phyloP scores from a whole-genome alignment of 192 early-diverging fungal genomes.

The Backusella tuberculispora region DNA sequence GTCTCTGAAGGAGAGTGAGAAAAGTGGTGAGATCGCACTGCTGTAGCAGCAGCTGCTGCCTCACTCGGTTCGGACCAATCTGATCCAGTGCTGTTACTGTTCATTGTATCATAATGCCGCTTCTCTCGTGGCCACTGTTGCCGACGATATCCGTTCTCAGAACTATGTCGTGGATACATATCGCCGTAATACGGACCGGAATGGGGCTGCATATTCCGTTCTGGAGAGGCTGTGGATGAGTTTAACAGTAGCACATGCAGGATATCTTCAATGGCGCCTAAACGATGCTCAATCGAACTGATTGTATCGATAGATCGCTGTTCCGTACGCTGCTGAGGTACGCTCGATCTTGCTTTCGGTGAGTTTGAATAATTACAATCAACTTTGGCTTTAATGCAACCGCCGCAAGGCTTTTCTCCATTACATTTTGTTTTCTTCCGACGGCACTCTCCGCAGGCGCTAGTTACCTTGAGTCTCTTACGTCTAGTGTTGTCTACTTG shows the following conservation, averaged over 20 bases:
- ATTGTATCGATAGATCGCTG: conserved; percentile 21
- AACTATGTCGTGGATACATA: conserved; percentile 11
- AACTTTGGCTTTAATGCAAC: conserved; percentile 29
- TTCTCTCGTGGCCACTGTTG: conserved; percentile 7
- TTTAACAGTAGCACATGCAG: conserved; percentile 17
- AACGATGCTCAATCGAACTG: conserved; percentile 25
- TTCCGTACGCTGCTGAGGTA: conserved; percentile 5
- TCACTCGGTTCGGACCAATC: conserved; percentile 11
- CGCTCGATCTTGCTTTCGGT: conserved; percentile 19
- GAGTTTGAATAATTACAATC: conserved; percentile 29
- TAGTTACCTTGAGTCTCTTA: conserved; percentile 32
- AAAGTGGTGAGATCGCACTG: background rate
- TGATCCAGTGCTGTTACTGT: background rate
- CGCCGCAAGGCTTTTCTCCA: conserved; percentile 30
- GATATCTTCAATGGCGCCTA: conserved; percentile 30
- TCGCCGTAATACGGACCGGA: conserved; percentile 30
- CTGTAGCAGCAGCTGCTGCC: background rate
- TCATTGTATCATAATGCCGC: conserved; percentile 10
- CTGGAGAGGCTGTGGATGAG: conserved; percentile 14
- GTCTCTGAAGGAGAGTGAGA: conserved; percentile 4
- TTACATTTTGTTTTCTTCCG: conserved; percentile 36
- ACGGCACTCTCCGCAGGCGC: conserved; percentile 32
- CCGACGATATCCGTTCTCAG: conserved; percentile 15
- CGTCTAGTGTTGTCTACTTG: conserved; percentile 20
- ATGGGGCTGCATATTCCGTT: conserved; percentile 24